phyloP scores from a whole-genome alignment of 805 yeast genomes.

The Cyberlindnera sargentensis region DNA sequence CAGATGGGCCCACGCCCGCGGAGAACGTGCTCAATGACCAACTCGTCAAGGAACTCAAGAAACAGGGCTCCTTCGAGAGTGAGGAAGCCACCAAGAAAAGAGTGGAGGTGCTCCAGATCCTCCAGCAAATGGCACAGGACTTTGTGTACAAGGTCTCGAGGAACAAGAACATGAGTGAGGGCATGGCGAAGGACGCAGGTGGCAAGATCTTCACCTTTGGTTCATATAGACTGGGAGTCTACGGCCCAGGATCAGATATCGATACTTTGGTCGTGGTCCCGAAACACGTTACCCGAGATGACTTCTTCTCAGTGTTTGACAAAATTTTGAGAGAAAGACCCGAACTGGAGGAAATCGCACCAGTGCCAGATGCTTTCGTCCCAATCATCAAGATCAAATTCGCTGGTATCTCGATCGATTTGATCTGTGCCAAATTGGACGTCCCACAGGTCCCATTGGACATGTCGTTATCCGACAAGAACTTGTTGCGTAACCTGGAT shows the following conservation, averaged over 20 bases:
- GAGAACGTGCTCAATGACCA: slow-evolving; percentile 73
- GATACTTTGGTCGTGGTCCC: slow-evolving; percentile 97
- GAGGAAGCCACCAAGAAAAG: slow-evolving; percentile 80
- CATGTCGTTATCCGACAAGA: slow-evolving; percentile 76
- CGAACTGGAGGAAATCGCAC: slow-evolving; percentile 83
- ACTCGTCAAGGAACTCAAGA: slow-evolving; percentile 71
- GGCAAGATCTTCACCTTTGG: slow-evolving; percentile 97
- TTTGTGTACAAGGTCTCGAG: slow-evolving; percentile 80
- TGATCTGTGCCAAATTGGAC: slow-evolving; percentile 78
- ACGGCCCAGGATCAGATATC: slow-evolving; percentile 97
- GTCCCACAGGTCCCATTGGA: slow-evolving; percentile 75
- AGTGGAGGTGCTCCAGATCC: slow-evolving; percentile 58
- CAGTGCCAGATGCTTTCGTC: slow-evolving; percentile 97
- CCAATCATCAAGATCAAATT: slow-evolving; percentile 90
- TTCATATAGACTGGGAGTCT: slow-evolving; percentile 89
- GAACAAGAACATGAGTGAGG: slow-evolving; percentile 88
- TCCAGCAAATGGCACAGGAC: slow-evolving; percentile 71
- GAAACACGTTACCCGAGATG: slow-evolving; percentile 85
- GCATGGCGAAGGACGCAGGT: slow-evolving; percentile 96
- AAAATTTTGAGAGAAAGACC: slow-evolving; percentile 60
- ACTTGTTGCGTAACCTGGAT: slow-evolving; percentile 77
- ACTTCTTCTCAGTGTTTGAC: slow-evolving; percentile 79
- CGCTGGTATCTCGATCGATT: slow-evolving; percentile 87
- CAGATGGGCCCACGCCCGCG: slow-evolving; percentile 75
- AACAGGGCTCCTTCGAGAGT: slow-evolving; percentile 81